phyloP scores from a whole-genome alignment of 1,284 basidiomycete genomes.

The Phellopilus nigrolimitatus region DNA sequence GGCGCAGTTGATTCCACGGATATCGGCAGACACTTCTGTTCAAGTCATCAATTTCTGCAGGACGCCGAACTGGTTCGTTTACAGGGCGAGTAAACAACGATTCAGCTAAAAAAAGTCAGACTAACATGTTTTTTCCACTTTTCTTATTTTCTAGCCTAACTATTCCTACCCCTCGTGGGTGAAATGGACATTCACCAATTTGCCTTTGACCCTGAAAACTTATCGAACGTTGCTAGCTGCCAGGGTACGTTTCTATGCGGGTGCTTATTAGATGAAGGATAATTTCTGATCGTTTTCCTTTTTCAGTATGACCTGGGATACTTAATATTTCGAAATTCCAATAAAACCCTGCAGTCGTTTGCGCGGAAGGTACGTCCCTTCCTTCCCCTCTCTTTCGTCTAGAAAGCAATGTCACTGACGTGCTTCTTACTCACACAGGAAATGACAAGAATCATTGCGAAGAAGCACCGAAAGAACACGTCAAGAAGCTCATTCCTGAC shows the following conservation, averaged over 20 bases:
- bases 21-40: slow-evolving; percentile 44
- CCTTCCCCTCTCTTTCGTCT: too few relatives aligned
- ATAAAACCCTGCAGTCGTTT: slow-evolving; percentile 7
- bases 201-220: slow-evolving; percentile 42
- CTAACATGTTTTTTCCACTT: not conserved
- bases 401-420: too few relatives aligned
- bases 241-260: slow-evolving; percentile 34
- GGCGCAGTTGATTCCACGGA: slow-evolving; percentile 49
- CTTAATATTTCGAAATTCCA: slow-evolving; percentile 15
- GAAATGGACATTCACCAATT: slow-evolving; percentile 44
- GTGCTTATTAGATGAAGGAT: not conserved
- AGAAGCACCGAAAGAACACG: slow-evolving; percentile 40
- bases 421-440: not conserved
- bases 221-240: slow-evolving; percentile 46
- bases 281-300: not conserved
- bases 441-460: not conserved
- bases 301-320: slow-evolving; percentile 13
- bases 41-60: slow-evolving; percentile 49
- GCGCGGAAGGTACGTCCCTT: slow-evolving; percentile 10
- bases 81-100: slow-evolving; percentile 33
- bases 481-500: slow-evolving; percentile 40
- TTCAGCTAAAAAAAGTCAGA: too few relatives aligned
- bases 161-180: slow-evolving; percentile 37
- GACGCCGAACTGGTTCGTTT: slow-evolving; percentile 42
- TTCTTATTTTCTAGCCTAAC: slow-evolving; percentile 28